Base-by-base conservation (phyloP, 352 stramenopile species). In the Peronospora destructor region DNA sequence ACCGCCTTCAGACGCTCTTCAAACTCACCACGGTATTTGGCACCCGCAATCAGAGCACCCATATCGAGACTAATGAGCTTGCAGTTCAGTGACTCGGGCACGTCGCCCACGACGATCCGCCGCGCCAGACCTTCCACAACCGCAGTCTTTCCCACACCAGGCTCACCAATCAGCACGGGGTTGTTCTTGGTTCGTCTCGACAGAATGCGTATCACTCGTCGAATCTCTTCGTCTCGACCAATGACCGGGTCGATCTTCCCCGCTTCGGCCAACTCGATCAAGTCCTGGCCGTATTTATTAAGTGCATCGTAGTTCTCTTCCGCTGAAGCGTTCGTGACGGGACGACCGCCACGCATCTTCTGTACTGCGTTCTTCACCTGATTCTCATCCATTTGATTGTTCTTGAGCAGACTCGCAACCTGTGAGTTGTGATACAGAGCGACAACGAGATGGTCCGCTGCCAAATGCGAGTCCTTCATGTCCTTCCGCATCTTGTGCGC, bases 161-260 rank as follows among this genome's bases (percentile, higher is more conserved):
- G 94, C 56, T 98, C 91, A 11, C 96, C 96, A 4, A 98, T 95
- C 16, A 99, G 62, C 26, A 95, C 77, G 0, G 95, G 94, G 61
- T 99, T 99, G 69, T 98, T 99, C 75, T 99, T 99, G 10, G 91
- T 98, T 19, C 95, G 82, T 25, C 96, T 78, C 54, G 82, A 91
- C 11, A 99, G 66, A 45, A 99, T 98, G 49, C 96, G 94, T 26
- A 99, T 93, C 6, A 95, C 72, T 8, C 95, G 80, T 29, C 92
- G 75, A 45, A 99, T 98, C 68, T 99, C 95, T 59, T 97, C 88
- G 47, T 99, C 96, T 10, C 97, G 76, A 6, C 97, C 97, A 67
- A 99, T 98, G 4, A 99, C 95, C 0, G 96, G 96, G 66, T 99
- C 96, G 9, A 99, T 87, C 64, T 98, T 98, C 25, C 96, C 96